Conservation (phyloP, 306 rosid species). For the Cajanus cajan region DNA sequence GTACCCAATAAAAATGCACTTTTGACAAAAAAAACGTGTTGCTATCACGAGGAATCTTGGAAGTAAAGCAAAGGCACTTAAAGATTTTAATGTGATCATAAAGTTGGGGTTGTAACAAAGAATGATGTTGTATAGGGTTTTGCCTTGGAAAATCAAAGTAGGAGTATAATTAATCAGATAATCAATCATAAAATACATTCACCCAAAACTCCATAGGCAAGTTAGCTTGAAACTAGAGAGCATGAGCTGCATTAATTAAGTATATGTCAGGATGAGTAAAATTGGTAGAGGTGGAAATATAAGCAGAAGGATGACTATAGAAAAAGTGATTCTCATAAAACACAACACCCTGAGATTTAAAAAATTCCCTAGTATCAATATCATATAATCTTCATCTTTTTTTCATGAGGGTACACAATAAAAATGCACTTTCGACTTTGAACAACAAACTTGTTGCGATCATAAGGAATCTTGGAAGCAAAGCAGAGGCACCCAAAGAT, state of each 20-base stretch:
- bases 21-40: background rate
- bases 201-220: too few species aligned
- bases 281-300: background rate
- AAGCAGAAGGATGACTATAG: background rate
- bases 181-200: too few species aligned
- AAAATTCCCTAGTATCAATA: background rate
- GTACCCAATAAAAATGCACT: too few species aligned
- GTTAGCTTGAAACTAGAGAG: too few species aligned
- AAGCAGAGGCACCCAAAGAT: background rate
- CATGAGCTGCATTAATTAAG: too few species aligned
- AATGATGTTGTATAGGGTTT: too few species aligned
- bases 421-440: background rate
- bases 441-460: background rate
- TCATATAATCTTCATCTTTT: background rate
- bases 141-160: too few species aligned
- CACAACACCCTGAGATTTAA: background rate
- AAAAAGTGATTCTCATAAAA: background rate
- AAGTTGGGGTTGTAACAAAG: too few species aligned
- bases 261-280: background rate
- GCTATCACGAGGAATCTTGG: background rate
- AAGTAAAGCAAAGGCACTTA: background rate
- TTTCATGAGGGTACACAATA: background rate
- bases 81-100: too few species aligned
- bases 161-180: too few species aligned
- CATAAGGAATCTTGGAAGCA: background rate